Base-by-base conservation (phyloP, 73 alveolate genomes). In the Tetrahymena borealis region DNA sequence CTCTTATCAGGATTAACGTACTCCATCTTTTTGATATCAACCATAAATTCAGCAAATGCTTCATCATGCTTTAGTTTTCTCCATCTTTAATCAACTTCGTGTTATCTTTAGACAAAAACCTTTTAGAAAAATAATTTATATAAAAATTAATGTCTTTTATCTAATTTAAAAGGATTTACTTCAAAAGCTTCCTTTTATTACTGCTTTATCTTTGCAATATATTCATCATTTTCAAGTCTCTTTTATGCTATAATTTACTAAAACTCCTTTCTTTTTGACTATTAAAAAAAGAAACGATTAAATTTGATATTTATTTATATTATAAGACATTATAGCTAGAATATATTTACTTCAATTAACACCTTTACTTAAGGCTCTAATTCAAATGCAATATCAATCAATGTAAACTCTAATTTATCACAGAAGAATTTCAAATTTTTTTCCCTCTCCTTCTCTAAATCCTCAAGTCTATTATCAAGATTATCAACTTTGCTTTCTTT, bases 1-100 rank as follows among this genome's bases (percentile, higher is more conserved):
- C 95, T 93, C 40, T 85, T 39, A 32, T 93, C 95, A 5, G 95
- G 95, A 93, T 93, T 79, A 7, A 93, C 93, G 39, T 93, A 93
- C 79, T 93, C 91, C 90, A 93, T 39, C 32, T 85, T 28, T 20
- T n/a, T 33, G 13, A 93, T 93, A 32, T 93, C 93, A 28, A 35
- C 32, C 78, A 79, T 93, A 40, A 93, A 93, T 33, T 38, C 40
- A 16, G 78, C 95, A 39, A 93, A 39, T 15, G 90, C 90, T 33
- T 85, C 32, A 33, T 93, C 90, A 90, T 93, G 95, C 20, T 93
- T 93, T 37, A 93, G 39, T 20, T 93, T 92, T 85, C 95, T 93
- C 95, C 95, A 93, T 5, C 95, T 85, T 93, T 93, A 38, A 79
- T 93, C 95, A 11, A 79, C 91, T 40, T 93, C 36, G 32, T 79